Percentiles rank a stretch among this genome's conserved stretches.
Evolutionary conservation across 352 stramenopile genomes (phyloP).

Genomic region (Globisporangium irregulare): DNA sequence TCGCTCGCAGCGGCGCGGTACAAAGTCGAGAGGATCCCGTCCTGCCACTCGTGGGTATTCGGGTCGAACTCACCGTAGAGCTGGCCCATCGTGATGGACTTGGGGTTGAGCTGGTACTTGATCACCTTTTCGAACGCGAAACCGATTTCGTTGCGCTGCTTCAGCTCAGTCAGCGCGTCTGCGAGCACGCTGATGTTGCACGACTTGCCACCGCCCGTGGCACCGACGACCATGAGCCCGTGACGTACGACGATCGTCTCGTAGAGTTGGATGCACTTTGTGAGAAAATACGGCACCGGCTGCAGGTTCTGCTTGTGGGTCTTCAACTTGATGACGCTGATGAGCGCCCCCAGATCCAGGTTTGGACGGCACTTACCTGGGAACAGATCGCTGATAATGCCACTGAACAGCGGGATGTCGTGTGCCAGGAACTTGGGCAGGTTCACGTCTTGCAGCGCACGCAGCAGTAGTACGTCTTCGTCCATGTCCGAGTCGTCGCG

Average conservation of each 20-base stretch:
- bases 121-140: conserved; percentile 90
- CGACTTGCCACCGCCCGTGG: conserved; percentile 92
- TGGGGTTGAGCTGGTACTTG: conserved; percentile 93
- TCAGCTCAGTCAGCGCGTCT: conserved; percentile 84
- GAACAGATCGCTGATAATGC: conserved; percentile 94
- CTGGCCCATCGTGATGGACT: conserved; percentile 94
- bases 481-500: conserved; percentile 90
- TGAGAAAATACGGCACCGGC: conserved; percentile 86
- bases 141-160: conserved; percentile 80
- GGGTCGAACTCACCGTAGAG: conserved; percentile 95
- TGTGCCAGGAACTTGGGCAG: conserved; percentile 95
- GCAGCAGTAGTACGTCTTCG: conserved; percentile 92
- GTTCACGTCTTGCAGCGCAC: conserved; percentile 94
- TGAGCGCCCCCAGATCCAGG: conserved; percentile 88
- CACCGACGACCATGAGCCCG: conserved; percentile 94
- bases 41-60: conserved; percentile 95
- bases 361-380: conserved; percentile 86
- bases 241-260: conserved; percentile 94
- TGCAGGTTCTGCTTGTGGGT: conserved; percentile 84
- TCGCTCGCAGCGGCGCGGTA: conserved; percentile 88
- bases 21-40: conserved; percentile 93
- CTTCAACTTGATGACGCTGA: conserved; percentile 86
- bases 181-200: conserved; percentile 84
- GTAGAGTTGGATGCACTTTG: conserved; percentile 93
- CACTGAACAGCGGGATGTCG: conserved; percentile 93